These are phyloP conservation scores for Sophora flavescens DNA, from an alignment of 306 rosid genomes.

Conservation along the genomic window DNA sequence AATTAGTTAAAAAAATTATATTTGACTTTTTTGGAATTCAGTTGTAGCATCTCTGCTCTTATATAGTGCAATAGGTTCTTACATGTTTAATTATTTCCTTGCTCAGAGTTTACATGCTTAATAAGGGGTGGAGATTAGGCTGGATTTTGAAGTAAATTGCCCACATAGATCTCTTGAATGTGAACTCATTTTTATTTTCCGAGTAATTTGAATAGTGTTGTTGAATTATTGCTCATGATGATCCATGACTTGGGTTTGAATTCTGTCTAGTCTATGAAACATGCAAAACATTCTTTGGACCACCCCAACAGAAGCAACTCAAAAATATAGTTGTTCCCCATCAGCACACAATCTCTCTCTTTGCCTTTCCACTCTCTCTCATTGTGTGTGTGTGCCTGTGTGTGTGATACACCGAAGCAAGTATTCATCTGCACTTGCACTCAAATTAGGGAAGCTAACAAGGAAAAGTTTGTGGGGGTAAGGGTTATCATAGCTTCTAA, in stretches of 20 bases:
- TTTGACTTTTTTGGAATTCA: conserved; percentile 49
- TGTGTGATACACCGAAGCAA: conserved; percentile 10
- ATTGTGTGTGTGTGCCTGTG: background rate
- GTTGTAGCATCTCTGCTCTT: conserved; percentile 52
- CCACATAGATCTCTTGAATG: conserved; percentile 53
- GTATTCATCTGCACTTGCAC: conserved; percentile 24
- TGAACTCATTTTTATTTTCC: conserved; percentile 31
- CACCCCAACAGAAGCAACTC: conserved; percentile 43
- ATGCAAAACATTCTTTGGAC: conserved; percentile 51
- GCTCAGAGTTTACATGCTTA: conserved; percentile 57
- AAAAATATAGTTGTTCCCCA: conserved; percentile 51
- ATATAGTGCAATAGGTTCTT: conserved; percentile 59
- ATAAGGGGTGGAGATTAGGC: conserved; percentile 36
- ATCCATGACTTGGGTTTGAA: conserved; percentile 45
- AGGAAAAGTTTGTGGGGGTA: conserved; percentile 26
- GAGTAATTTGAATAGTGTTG: conserved; percentile 7
- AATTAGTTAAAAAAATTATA: conserved; percentile 41
- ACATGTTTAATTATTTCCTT: conserved; percentile 53
- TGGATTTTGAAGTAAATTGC: conserved; percentile 46
- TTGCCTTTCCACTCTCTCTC: conserved; percentile 7
- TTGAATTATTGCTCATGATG: conserved; percentile 43
- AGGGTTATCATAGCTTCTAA: conserved; percentile 21
- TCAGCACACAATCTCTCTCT: conserved; percentile 39
- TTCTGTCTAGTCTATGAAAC: conserved; percentile 44
- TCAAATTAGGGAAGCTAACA: conserved; percentile 26